A percentile compares a stretch with the other conserved stretches of the same genome.
These are phyloP conservation scores for Bipolaris bicolor DNA, from an alignment of 2,329 filamentous ascomycete species.

Conservation along the genomic window DNA sequence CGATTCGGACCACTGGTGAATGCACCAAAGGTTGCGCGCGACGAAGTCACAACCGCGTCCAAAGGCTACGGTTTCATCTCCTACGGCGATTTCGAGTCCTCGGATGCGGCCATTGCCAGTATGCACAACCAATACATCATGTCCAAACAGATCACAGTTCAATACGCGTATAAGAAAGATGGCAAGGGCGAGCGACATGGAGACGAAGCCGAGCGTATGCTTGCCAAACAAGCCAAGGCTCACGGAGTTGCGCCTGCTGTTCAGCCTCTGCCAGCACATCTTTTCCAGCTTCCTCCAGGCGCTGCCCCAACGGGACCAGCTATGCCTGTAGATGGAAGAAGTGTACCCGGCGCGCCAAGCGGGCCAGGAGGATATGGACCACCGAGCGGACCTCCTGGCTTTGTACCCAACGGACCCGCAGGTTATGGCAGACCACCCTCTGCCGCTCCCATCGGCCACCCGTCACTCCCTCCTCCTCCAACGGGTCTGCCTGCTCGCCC, in stretches of 20 bases:
- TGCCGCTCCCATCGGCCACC: constrained; percentile 32
- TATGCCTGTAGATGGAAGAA: constrained; percentile 47
- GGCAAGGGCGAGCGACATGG: constrained; percentile 96
- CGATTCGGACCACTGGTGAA: constrained; percentile 86
- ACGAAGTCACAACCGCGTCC: constrained; percentile 79
- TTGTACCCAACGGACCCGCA: constrained; percentile 22
- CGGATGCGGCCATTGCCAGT: constrained; percentile 86
- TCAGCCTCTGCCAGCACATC: constrained; percentile 75
- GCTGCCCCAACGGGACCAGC: constrained; percentile 39
- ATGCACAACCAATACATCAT: constrained; percentile 97
- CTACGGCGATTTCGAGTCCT: constrained; percentile 90
- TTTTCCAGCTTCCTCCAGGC: constrained; percentile 58
- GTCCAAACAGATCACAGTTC: constrained; percentile 94
- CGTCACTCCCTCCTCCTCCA: constrained; percentile 65
- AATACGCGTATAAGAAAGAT: constrained; percentile 99
- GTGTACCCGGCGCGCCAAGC: constrained; percentile 47
- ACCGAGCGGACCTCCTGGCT: constrained; percentile 51
- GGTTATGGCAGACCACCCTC: constrained; percentile 32
- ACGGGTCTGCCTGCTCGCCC: constrained; percentile 69
- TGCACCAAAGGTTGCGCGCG: constrained; percentile 84
- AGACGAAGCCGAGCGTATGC: constrained; percentile 88
- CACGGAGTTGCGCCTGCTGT: constrained; percentile 87
- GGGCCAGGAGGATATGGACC: constrained; percentile 47
- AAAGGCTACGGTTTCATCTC: constrained; percentile 98
- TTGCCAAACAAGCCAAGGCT: constrained; percentile 90